Percentiles rank a stretch among this genome's conserved stretches.
Evolutionary conservation across 164 flowering plant genomes (phyloP).

Genomic region (Akebia trifoliata): DNA sequence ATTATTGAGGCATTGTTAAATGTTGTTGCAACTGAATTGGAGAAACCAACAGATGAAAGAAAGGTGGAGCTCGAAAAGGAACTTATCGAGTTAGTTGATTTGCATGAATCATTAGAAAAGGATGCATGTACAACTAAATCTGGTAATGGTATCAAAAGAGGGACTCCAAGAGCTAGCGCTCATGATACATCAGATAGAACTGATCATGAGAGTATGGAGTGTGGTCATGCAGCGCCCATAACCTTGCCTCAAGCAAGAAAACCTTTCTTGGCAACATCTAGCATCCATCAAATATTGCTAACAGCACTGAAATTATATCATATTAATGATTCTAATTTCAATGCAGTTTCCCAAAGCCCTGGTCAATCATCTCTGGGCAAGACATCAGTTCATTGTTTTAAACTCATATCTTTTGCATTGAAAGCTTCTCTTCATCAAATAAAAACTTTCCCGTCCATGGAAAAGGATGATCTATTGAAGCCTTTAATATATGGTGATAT

Average conservation of each 20-base stretch:
- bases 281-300: slow-evolving; percentile 43
- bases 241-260: slow-evolving; percentile 31
- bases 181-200: slow-evolving; percentile 23
- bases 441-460: slow-evolving; percentile 30
- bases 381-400: slow-evolving; percentile 22
- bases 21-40: slow-evolving; percentile 44
- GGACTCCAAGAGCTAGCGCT: slow-evolving; percentile 25
- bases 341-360: slow-evolving; percentile 36
- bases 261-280: slow-evolving; percentile 61
- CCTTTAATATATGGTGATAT: slow-evolving; percentile 58
- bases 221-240: slow-evolving; percentile 19
- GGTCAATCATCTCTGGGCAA: slow-evolving; percentile 36
- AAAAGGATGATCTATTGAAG: slow-evolving; percentile 47
- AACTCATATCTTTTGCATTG: slow-evolving; percentile 43
- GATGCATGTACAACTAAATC: slow-evolving; percentile 21
- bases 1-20: slow-evolving; percentile 66
- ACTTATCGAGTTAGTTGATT: slow-evolving; percentile 42
- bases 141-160: slow-evolving; percentile 27
- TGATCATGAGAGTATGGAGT: slow-evolving; percentile 18
- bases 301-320: slow-evolving; percentile 27
- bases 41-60: slow-evolving; percentile 42
- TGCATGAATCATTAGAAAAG: slow-evolving; percentile 47
- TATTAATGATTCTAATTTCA: slow-evolving; percentile 14
- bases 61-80: slow-evolving; percentile 57
- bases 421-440: slow-evolving; percentile 46